Percentiles rank a stretch among this genome's conserved stretches.
Evolutionary conservation across 768 basidiomycete genomes (phyloP).

Genomic region (Tylopilus vinaceipallidus): DNA sequence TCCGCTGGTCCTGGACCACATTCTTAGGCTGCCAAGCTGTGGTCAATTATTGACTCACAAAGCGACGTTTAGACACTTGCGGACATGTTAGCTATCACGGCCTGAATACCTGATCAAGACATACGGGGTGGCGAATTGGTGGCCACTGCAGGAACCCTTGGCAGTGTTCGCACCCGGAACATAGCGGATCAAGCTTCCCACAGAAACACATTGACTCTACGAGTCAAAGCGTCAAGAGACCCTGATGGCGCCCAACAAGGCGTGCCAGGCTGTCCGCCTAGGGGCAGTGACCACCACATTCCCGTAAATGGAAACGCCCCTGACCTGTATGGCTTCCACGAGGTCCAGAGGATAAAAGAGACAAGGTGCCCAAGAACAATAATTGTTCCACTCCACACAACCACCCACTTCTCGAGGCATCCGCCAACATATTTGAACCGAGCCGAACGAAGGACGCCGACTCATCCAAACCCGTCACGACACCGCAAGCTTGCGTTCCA

Average conservation of each 20-base stretch:
- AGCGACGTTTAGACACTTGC: no score
- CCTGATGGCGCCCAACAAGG: constrained; percentile 1
- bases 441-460: not conserved
- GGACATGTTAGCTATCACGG: no score
- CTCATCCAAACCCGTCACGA: not conserved
- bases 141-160: not conserved
- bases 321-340: constrained; percentile 17
- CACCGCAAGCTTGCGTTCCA: not conserved
- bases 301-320: constrained; percentile 25
- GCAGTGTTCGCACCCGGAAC: no score
- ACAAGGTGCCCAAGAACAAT: constrained; percentile 20
- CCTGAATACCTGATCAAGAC: not conserved
- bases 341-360: constrained; percentile 17
- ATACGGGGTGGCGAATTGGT: not conserved
- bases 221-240: constrained; percentile 21
- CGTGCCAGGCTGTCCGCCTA: constrained; percentile 17
- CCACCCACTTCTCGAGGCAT: constrained; percentile 21
- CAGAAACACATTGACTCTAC: not conserved
- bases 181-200: constrained; percentile 1
- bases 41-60: no score
- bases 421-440: constrained; percentile 23
- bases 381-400: constrained; percentile 6
- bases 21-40: not conserved
- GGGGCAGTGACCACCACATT: constrained; percentile 12
- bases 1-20: constrained; percentile 1